Evolutionary conservation across 306 rosid species (phyloP).

Genomic region (apple (Malus domestica)): ASM211411v1 NC_041798.1:11661501-11662000

Average conservation of each 20-base stretch:
- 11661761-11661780: conserved; percentile 39
- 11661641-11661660: conserved; percentile 43
- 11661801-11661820: conserved; percentile 42
- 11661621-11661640: conserved; percentile 38
- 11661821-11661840: conserved; percentile 50
- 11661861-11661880: neutral
- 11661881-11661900: neutral
- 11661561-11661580: conserved; percentile 48
- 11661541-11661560: conserved; percentile 44
- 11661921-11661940: neutral
- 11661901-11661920: no score
- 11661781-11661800: conserved; percentile 33
- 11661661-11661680: conserved; percentile 34
- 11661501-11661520: neutral
- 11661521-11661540: conserved; percentile 21
- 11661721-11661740: conserved; percentile 40
- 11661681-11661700: conserved; percentile 40
- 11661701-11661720: conserved; percentile 48
- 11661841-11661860: conserved; percentile 47
- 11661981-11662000: neutral
- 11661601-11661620: conserved; percentile 41
- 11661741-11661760: conserved; percentile 44
- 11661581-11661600: conserved; percentile 43
- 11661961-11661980: no score
- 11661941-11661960: neutral